Evolutionary conservation across 1,284 basidiomycete species (phyloP), one percentile per base, ranked within the genome.

Genomic region (Sporisorium reilianum): DNA sequence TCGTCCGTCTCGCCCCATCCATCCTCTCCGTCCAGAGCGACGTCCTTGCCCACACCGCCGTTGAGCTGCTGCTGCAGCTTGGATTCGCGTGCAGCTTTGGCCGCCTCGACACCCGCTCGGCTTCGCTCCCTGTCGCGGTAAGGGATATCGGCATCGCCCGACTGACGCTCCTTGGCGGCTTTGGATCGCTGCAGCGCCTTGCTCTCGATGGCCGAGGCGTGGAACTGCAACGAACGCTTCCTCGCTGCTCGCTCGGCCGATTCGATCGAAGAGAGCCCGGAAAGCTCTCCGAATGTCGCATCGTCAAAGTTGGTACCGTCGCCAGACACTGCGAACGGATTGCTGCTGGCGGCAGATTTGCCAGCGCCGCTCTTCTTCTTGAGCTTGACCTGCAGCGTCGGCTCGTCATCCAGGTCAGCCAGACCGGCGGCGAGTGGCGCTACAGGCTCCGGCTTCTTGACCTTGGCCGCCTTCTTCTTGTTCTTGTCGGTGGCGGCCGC

Each of bases 141-240:
- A 4, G 83, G 83, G 22, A 84, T 84, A 50, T 84, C 83, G 16
- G 72, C 67, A 58, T 84, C 83, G 51, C 83, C 83, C 22, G 76
- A 79, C 20, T 83, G 72, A 25, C 66, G 60, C 32, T 78, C 65
- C 46, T 70, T 64, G 50, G 77, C 77, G 8, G 67, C 74, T 44
- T 74, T 70, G 32, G 60, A 55, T 12, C 75, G 57, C 42, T 66
- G 64, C 38, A 67, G 54, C 25, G 52, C 73, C 49, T 64, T 72
- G 51, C 66, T 71, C 58, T 72, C 74, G 55, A 62, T 78, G 45
- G 68, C 73, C 2, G 67, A 68, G 16, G 83, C 82, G 64, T 84
- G 79, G 82, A 84, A 84, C 34, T 80, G 80, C 40, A 83, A 53
- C 9, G 75, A 69, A 26, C 70, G 65, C 59, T 75, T 73, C 28